These are phyloP conservation scores for Daldinia bambusicola DNA, from an alignment of 495 filamentous ascomycete genomes.

Conservation along the genomic window DNA sequence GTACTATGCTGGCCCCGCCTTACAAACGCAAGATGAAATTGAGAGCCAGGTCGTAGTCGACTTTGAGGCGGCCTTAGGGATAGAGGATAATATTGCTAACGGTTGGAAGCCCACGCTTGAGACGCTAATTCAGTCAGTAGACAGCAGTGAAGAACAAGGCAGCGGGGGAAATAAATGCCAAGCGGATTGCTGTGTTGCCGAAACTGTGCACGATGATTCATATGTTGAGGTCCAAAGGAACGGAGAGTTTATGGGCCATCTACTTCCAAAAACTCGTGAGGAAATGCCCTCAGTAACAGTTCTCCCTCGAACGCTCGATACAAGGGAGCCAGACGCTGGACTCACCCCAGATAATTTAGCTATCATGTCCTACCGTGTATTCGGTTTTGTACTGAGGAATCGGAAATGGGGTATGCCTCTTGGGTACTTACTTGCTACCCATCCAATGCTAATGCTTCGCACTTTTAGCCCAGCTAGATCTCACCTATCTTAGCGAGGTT, in stretches of 20 bases:
- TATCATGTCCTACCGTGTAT: neutral
- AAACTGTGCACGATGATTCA: neutral
- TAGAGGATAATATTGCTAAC: neutral
- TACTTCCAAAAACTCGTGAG: neutral
- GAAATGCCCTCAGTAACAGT: neutral
- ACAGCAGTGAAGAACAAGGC: neutral
- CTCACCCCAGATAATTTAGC: neutral
- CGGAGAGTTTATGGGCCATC: neutral
- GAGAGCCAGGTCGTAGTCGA: neutral
- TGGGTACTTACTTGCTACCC: neutral
- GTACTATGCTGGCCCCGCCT: neutral
- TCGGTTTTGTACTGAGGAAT: neutral
- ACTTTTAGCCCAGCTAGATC: neutral
- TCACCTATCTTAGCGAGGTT: neutral
- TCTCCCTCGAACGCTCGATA: neutral
- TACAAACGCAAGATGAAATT: neutral
- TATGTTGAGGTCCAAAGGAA: neutral
- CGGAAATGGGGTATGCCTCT: neutral
- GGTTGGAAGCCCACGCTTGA: neutral
- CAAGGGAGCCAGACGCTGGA: neutral
- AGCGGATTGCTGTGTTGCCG: neutral
- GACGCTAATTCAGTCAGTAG: neutral
- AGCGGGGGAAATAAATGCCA: neutral
- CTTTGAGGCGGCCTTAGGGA: neutral
- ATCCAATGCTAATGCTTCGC: neutral